These are phyloP conservation scores for Babesia divergens DNA, from an alignment of 169 alveolate species.

Conservation along the genomic window DNA sequence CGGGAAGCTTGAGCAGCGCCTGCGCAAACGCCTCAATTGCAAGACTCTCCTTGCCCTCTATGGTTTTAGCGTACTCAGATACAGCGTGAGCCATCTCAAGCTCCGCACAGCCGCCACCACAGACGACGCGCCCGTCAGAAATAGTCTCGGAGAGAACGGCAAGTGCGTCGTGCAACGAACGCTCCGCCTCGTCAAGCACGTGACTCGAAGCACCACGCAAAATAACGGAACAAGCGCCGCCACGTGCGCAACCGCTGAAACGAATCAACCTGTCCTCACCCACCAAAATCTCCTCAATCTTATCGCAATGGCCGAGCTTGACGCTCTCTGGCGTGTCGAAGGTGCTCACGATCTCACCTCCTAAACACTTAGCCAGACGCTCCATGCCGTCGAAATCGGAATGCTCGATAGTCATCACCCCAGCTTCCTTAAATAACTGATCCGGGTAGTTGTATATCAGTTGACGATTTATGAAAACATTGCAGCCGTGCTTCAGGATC, in stretches of 20 bases:
- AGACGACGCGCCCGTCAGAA: conserved; percentile 87
- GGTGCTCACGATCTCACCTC: conserved; percentile 97
- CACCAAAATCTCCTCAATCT: conserved; percentile 94
- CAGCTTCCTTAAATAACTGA: conserved; percentile 92
- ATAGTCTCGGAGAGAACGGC: conserved; percentile 96
- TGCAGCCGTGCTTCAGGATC: conserved; percentile 94
- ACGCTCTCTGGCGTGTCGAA: conserved; percentile 95
- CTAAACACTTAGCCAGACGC: conserved; percentile 97
- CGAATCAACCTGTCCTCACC: conserved; percentile 98
- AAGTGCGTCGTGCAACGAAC: conserved; percentile 98
- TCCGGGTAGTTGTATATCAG: conserved; percentile 99
- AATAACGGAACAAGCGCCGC: conserved; percentile 95
- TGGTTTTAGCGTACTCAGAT: conserved; percentile 89
- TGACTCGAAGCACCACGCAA: conserved; percentile 99
- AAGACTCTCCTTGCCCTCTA: conserved; percentile 93
- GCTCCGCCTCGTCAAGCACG: conserved; percentile 98
- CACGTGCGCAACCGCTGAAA: conserved; percentile 93
- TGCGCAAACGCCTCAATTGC: conserved; percentile 97
- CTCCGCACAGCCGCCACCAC: conserved; percentile 99
- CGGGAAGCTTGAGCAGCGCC: conserved; percentile 96
- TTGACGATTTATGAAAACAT: conserved; percentile 98
- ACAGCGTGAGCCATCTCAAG: conserved; percentile 97
- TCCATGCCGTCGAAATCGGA: conserved; percentile 99
- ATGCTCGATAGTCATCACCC: conserved; percentile 98
- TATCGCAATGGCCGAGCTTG: conserved; percentile 92